Conservation (phyloP, 805 yeast species). For the Pichia exigua region DNA sequence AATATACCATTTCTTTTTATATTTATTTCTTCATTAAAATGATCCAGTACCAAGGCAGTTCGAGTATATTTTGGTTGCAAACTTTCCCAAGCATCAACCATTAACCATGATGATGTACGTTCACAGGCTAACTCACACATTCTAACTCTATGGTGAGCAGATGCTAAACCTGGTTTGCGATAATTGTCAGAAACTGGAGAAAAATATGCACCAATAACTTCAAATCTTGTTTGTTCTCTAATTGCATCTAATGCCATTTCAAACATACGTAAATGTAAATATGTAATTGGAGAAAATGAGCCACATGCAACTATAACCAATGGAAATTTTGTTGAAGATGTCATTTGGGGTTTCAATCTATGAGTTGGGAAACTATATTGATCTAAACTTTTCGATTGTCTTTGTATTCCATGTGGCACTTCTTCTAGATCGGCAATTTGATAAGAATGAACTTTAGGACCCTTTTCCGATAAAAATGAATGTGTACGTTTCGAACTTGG, state of each 20-base stretch:
- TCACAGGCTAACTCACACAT: conserved; percentile 99
- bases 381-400: conserved; percentile 71
- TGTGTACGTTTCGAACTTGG: conserved; percentile 24
- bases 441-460: conserved; percentile 39
- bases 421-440: conserved; percentile 94
- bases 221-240: conserved; percentile 85
- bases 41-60: conserved; percentile 92
- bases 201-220: conserved; percentile 93
- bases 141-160: conserved; percentile 81
- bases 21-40: conserved; percentile 91
- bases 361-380: conserved; percentile 83
- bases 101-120: conserved; percentile 91
- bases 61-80: conserved; percentile 85
- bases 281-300: conserved; percentile 91
- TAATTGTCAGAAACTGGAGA: conserved; percentile 93
- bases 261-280: conserved; percentile 91
- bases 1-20: conserved; percentile 79
- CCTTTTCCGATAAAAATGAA: conserved; percentile 22
- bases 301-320: conserved; percentile 96
- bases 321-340: conserved; percentile 75
- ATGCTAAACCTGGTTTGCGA: conserved; percentile 87
- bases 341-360: conserved; percentile 60
- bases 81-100: conserved; percentile 99
- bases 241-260: conserved; percentile 97
- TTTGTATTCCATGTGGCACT: conserved; percentile 86